Evolutionary conservation across 2,329 filamentous ascomycete species (phyloP), one percentile per base, ranked within the genome.

Genomic region (Paecilomyces sp.): DNA sequence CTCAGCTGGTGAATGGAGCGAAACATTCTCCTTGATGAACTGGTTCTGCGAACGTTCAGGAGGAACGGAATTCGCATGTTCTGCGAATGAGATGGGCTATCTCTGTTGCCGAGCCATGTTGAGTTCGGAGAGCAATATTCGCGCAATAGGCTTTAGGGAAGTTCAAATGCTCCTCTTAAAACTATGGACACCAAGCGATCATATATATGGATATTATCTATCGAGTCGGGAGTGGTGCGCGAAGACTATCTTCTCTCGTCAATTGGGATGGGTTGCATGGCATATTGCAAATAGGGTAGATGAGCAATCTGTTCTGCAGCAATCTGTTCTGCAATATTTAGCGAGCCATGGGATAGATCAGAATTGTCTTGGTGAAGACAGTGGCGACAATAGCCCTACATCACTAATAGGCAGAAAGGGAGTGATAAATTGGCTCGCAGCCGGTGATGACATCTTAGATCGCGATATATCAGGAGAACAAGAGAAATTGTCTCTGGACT

Each of bases 21-120:
- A 31, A 1, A 69, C 66, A 0, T 68, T 73, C 31, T 18, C 57
- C 0, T 54, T 69, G 2, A 8, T 64, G 1, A 55, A 55, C 9
- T 73, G 71, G 70, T 58, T 73, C 1, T 70, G 68, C 22, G 41
- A 68, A 25, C 61, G 70, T 2, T 66, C 64, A 24, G 65, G 66
- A 4, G 61, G 62, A 1, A 11, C 41, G 3, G 66, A 71, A 9
- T 67, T 71, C 13, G 62, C 70, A 7, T 47, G 54, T 3, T 70
- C 69, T 5, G 50, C 66, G 0, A 66, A 66, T 15, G 66, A 68
- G 8, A 22, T 73, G 0, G 70, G 68, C 1, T 61, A 62, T 24
- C 60, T 73, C 8, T 71, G 69, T 51, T 66, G 63, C 3, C 64
- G 59, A 5, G 69, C 70, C 5, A 59, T 73, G 36, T 6, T 70